These are phyloP conservation scores for Trichoderma asperellum DNA, from an alignment of 2,329 filamentous ascomycete genomes.

Conservation along the genomic window DNA sequence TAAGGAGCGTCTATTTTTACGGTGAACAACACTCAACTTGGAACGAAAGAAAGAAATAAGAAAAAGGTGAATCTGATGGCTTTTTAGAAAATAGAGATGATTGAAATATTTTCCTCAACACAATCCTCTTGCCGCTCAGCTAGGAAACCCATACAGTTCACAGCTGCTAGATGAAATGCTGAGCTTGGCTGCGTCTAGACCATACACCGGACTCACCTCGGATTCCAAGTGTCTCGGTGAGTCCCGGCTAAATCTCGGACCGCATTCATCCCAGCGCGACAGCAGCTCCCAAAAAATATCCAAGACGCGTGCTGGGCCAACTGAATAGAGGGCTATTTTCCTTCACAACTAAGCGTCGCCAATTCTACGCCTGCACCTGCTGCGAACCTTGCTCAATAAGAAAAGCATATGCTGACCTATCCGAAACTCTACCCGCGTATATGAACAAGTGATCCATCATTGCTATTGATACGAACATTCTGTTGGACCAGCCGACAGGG, in stretches of 20 bases:
- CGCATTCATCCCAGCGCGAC: conserved; percentile 25
- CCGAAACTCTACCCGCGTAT: neutral
- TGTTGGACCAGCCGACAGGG: conserved; percentile 13
- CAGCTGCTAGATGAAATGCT: neutral
- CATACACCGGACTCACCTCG: conserved; percentile 7
- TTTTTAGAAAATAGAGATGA: neutral
- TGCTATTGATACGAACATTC: neutral
- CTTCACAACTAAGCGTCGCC: conserved; percentile 12
- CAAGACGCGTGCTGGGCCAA: conserved; percentile 31
- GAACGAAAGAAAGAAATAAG: neutral
- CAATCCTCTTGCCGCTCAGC: neutral
- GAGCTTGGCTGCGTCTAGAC: neutral
- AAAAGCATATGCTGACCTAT: neutral
- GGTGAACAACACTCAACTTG: neutral
- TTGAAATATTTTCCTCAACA: neutral
- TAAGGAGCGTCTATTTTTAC: neutral
- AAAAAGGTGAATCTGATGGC: neutral
- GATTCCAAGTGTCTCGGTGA: neutral
- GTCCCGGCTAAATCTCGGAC: conserved; percentile 30
- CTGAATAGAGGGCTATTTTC: conserved; percentile 13
- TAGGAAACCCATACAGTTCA: no score
- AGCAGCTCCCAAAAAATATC: conserved; percentile 31
- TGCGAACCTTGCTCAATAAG: neutral
- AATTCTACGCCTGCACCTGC: neutral
- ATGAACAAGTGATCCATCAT: conserved; percentile 15